A percentile compares a stretch with the other conserved stretches of the same genome.
These are phyloP conservation scores for Heliocybe sulcata DNA, from an alignment of 1,284 basidiomycete species.

Conservation along the genomic window DNA sequence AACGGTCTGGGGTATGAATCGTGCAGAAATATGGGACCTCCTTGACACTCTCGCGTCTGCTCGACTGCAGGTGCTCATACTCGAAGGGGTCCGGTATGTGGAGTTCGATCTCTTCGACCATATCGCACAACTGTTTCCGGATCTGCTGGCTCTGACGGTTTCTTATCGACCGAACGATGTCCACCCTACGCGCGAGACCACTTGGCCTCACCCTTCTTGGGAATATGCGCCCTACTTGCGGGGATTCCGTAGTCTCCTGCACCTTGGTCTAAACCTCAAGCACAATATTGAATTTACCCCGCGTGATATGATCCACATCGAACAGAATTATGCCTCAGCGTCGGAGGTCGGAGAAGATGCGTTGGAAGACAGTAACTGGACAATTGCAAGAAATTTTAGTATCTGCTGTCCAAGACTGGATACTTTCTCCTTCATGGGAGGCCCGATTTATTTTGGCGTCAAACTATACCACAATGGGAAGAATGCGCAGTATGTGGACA, in stretches of 20 bases:
- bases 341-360: background rate
- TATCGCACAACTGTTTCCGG: slow-evolving; percentile 9
- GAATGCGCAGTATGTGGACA: background rate
- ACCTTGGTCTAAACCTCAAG: background rate
- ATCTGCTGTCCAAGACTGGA: background rate
- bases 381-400: background rate
- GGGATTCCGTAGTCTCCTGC: background rate
- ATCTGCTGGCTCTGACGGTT: slow-evolving; percentile 8
- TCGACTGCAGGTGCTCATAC: slow-evolving; percentile 6
- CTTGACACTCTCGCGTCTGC: slow-evolving; percentile 1
- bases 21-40: slow-evolving; percentile 2
- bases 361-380: background rate
- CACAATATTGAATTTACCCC: background rate
- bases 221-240: background rate
- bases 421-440: background rate
- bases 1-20: background rate
- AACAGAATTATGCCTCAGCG: background rate
- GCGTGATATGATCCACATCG: background rate
- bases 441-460: background rate
- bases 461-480: background rate
- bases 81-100: slow-evolving; percentile 10
- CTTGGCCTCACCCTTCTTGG: background rate
- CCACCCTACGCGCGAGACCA: background rate
- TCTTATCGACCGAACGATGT: slow-evolving; percentile 3
- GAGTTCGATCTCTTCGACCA: slow-evolving; percentile 4